Percentiles rank a stretch among this genome's conserved stretches.
Evolutionary conservation across 345 rosid genomes (phyloP).

Genomic region (Limnanthes douglasii): DNA sequence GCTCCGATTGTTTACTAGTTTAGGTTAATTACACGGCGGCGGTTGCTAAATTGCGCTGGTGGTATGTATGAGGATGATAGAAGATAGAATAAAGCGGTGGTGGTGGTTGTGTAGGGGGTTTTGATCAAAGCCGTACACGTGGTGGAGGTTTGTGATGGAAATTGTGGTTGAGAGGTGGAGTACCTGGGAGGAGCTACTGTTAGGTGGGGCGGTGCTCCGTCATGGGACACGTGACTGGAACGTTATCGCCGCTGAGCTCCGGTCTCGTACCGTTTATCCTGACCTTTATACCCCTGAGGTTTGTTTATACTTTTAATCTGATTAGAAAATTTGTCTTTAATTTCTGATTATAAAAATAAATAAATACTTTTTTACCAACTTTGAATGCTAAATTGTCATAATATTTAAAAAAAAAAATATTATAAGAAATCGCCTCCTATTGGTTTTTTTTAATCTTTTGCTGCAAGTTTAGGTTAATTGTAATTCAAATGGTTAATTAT

Average conservation of each 20-base stretch:
- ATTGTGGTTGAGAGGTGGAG: constrained; percentile 39
- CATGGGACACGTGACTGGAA: constrained; percentile 73
- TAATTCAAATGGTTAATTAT: too few species aligned
- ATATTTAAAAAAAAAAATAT: too few species aligned
- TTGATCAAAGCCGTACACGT: constrained; percentile 3
- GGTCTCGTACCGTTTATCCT: constrained; percentile 39
- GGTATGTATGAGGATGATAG: constrained; percentile 15
- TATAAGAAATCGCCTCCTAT: too few species aligned
- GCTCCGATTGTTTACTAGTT: too few species aligned
- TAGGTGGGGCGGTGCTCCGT: constrained; percentile 87
- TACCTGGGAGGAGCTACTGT: constrained; percentile 84
- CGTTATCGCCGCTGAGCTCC: constrained; percentile 63
- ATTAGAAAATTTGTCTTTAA: too few species aligned
- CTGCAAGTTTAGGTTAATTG: too few species aligned
- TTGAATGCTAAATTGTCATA: too few species aligned
- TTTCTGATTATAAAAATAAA: too few species aligned
- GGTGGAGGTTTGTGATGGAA: constrained; percentile 10
- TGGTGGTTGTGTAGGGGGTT: not conserved
- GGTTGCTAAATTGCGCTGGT: constrained; percentile 11
- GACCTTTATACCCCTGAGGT: constrained; percentile 63
- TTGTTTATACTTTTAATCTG: too few species aligned
- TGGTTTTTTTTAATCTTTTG: too few species aligned
- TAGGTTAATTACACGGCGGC: not conserved
- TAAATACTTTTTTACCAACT: too few species aligned
- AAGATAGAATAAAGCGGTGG: not conserved